These are phyloP conservation scores for Tricholoma terreum DNA, from an alignment of 768 basidiomycete genomes.

Conservation along the genomic window DNA sequence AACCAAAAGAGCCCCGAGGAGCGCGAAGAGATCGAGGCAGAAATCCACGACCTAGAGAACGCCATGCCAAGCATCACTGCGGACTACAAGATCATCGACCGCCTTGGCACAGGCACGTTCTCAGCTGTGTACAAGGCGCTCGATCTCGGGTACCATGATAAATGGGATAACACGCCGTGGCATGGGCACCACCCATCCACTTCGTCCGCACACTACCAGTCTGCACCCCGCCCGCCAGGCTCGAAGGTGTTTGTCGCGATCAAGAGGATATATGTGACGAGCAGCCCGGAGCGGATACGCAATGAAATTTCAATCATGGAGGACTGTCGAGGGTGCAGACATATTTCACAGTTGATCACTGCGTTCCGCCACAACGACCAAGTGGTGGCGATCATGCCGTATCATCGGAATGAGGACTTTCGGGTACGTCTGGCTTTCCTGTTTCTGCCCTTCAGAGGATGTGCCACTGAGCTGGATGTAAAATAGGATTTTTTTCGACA, in stretches of 20 bases:
- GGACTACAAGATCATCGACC: constrained; percentile 80
- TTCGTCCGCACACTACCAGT: constrained; percentile 69
- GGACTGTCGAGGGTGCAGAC: constrained; percentile 77
- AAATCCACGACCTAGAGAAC: constrained; percentile 69
- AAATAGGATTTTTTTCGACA: constrained; percentile 71
- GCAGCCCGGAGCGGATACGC: constrained; percentile 85
- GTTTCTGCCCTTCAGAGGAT: neutral
- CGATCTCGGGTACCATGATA: constrained; percentile 70
- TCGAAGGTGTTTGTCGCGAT: constrained; percentile 82
- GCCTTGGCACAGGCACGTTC: constrained; percentile 96
- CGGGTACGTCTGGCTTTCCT: constrained; percentile 54
- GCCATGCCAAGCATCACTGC: constrained; percentile 62
- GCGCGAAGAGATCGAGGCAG: constrained; percentile 66
- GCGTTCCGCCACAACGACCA: constrained; percentile 91
- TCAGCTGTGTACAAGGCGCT: constrained; percentile 99
- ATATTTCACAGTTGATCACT: constrained; percentile 90
- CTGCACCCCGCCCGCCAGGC: constrained; percentile 35
- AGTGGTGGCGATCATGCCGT: constrained; percentile 92
- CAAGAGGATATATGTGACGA: constrained; percentile 97
- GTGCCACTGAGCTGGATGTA: neutral
- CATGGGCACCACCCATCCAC: constrained; percentile 57
- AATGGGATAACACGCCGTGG: constrained; percentile 78
- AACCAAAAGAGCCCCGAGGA: constrained; percentile 60
- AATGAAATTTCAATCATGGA: constrained; percentile 94
- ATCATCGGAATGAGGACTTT: constrained; percentile 90